A percentile compares a stretch with the other conserved stretches of the same genome.
phyloP scores from a whole-genome alignment of 75 land plant genomes.

The Picea glauca region DNA sequence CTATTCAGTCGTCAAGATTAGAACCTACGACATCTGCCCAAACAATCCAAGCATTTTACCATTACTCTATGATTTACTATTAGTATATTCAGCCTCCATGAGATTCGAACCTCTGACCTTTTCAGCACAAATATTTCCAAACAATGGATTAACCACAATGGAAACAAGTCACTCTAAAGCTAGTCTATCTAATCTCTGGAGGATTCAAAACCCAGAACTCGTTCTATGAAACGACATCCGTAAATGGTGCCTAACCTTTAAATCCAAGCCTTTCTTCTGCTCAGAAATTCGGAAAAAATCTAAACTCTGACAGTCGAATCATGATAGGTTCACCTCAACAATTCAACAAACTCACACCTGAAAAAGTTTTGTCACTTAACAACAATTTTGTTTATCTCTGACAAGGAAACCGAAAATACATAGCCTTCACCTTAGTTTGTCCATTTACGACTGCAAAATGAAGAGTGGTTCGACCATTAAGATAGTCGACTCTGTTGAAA shows the following conservation, averaged over 20 bases:
- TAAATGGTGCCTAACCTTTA: no score
- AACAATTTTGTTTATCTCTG: not conserved
- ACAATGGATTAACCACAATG: no score
- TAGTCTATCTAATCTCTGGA: no score
- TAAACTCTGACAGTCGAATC: not conserved
- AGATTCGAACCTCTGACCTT: no score
- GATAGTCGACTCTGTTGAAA: conserved; percentile 84
- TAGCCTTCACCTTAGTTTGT: conserved; percentile 16
- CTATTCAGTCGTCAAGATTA: no score
- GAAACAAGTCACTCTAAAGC: not conserved
- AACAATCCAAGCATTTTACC: no score
- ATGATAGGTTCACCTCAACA: not conserved
- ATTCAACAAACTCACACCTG: not conserved
- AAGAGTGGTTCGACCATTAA: conserved; percentile 91
- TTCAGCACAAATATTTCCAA: no score
- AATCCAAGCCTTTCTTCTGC: not conserved
- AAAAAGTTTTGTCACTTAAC: not conserved
- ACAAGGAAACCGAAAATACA: not conserved
- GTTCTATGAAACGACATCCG: no score
- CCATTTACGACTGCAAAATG: conserved; percentile 96
- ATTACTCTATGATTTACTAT: no score
- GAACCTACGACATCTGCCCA: no score
- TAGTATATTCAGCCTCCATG: no score
- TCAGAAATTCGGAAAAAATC: not conserved
- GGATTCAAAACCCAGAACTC: no score